Conservation (phyloP, 805 yeast species). For the Kockiozyma suomiensis region DNA sequence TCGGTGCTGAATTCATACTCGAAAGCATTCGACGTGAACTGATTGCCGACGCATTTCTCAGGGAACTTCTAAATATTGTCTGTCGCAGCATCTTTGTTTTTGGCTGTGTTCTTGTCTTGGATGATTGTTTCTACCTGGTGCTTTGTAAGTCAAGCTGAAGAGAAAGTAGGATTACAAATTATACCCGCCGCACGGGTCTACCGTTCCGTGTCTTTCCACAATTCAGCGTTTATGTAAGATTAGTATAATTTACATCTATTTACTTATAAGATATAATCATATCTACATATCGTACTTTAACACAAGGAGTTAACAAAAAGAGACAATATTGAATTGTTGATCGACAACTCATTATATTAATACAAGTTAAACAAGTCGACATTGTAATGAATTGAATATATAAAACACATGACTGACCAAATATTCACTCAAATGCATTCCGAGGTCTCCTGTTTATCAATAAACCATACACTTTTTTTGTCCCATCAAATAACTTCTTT, state of each 20-base stretch:
- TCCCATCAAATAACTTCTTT: not conserved
- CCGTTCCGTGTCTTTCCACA: not conserved
- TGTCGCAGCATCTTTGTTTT: not conserved
- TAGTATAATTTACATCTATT: no score
- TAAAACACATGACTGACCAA: not conserved
- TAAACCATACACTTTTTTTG: conserved; percentile 1
- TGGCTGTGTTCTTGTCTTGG: not conserved
- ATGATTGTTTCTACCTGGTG: not conserved
- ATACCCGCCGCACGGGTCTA: not conserved
- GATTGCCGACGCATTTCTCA: not conserved
- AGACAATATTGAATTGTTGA: no score
- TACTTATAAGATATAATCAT: no score
- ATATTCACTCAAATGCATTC: not conserved
- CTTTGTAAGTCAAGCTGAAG: not conserved
- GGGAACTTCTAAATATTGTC: not conserved
- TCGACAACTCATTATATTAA: conserved; percentile 1
- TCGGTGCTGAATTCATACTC: not conserved
- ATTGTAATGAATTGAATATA: not conserved
- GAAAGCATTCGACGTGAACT: not conserved
- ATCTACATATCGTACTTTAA: not conserved
- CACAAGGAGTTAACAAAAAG: no score
- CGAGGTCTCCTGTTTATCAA: not conserved
- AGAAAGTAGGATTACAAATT: not conserved
- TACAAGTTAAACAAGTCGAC: conserved; percentile 3
- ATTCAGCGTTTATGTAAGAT: no score